Evolutionary conservation across 2,329 filamentous ascomycete genomes (phyloP).

Genomic region (Coniochaeta sp.): DNA sequence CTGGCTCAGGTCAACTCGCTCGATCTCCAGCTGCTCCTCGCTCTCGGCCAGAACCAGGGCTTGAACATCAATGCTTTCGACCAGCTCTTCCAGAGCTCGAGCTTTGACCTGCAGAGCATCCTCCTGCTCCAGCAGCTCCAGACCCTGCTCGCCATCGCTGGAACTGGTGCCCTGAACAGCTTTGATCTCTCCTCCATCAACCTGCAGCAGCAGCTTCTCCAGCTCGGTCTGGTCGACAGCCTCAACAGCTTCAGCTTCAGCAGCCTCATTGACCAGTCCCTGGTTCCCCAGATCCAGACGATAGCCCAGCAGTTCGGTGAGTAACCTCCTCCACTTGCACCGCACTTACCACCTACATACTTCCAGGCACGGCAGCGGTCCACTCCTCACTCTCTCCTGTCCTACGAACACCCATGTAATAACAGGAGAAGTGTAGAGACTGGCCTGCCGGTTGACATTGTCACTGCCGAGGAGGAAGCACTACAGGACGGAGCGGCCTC

Average conservation of each 20-base stretch:
- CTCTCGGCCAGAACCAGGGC: slow-evolving; percentile 34
- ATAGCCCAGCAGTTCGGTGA: slow-evolving; percentile 11
- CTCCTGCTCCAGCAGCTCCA: slow-evolving; percentile 33
- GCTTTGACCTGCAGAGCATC: slow-evolving; percentile 31
- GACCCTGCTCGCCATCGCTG: slow-evolving; percentile 25
- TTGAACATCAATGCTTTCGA: slow-evolving; percentile 36
- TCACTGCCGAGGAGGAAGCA: slow-evolving; percentile 1
- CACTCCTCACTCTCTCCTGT: background rate
- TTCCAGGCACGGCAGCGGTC: background rate
- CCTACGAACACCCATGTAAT: background rate
- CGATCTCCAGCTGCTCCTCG: slow-evolving; percentile 36
- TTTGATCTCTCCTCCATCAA: slow-evolving; percentile 18
- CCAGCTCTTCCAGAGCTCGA: slow-evolving; percentile 29
- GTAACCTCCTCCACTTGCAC: background rate
- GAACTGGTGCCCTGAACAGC: slow-evolving; percentile 19
- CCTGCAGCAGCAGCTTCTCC: slow-evolving; percentile 13
- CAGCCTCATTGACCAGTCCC: slow-evolving; percentile 20
- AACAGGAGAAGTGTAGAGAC: slow-evolving; percentile 1
- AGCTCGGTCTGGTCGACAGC: slow-evolving; percentile 19
- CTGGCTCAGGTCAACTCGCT: slow-evolving; percentile 29
- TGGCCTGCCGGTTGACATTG: slow-evolving; percentile 1
- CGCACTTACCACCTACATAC: background rate
- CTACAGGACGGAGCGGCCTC: background rate
- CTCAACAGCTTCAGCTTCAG: slow-evolving; percentile 22
- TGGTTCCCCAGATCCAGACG: slow-evolving; percentile 22